phyloP scores from a whole-genome alignment of 495 filamentous ascomycete species.

The Barbatosphaeria neglecta region DNA sequence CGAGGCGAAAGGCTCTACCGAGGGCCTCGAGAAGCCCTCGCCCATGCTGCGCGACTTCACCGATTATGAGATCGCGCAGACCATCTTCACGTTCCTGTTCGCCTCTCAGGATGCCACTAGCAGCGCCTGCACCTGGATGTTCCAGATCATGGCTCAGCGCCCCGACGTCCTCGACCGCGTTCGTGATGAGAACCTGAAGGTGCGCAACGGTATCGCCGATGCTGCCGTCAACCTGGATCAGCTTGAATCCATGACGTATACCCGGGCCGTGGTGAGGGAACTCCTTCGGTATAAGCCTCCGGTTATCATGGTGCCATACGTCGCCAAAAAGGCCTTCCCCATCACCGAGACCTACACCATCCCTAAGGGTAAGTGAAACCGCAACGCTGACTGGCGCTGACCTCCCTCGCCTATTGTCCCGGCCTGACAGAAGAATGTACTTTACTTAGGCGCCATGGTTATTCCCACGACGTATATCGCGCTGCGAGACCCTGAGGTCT shows the following conservation, averaged over 20 bases:
- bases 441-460: slow-evolving; percentile 80
- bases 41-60: slow-evolving; percentile 76
- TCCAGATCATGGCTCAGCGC: slow-evolving; percentile 88
- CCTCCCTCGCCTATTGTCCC: too few relatives aligned
- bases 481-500: slow-evolving; percentile 86
- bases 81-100: slow-evolving; percentile 95
- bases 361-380: slow-evolving; percentile 52
- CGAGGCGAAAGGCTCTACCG: slow-evolving; percentile 55
- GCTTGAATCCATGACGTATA: slow-evolving; percentile 81
- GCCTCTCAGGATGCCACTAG: slow-evolving; percentile 95
- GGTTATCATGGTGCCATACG: slow-evolving; percentile 94
- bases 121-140: slow-evolving; percentile 86
- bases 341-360: slow-evolving; percentile 80
- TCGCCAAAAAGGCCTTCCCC: slow-evolving; percentile 91
- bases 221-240: slow-evolving; percentile 66
- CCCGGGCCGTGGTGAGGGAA: slow-evolving; percentile 87
- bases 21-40: slow-evolving; percentile 64
- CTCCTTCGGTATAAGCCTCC: slow-evolving; percentile 90
- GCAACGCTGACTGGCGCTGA: too few relatives aligned
- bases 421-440: too few relatives aligned
- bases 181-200: slow-evolving; percentile 76
- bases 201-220: slow-evolving; percentile 66
- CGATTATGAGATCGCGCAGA: slow-evolving; percentile 89
- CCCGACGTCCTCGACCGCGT: slow-evolving; percentile 84
- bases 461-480: slow-evolving; percentile 84